Conservation (phyloP, 352 stramenopile genomes). For the Globisporangium viniferum region DNA sequence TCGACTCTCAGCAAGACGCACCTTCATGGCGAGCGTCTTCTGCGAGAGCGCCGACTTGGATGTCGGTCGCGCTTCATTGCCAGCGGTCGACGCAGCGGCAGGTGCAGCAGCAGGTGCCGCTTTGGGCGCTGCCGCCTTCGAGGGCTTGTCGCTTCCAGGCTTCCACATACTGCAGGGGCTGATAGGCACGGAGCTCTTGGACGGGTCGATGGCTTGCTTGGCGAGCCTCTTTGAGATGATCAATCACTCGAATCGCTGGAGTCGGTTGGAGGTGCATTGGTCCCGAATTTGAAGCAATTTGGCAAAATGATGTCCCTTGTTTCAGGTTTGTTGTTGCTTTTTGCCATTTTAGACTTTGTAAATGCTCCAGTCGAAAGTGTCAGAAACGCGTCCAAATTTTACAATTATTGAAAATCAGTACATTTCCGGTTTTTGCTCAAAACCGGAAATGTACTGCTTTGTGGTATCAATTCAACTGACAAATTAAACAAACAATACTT, state of each 20-base stretch:
- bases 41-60: conserved; percentile 60
- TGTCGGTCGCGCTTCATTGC: conserved; percentile 24
- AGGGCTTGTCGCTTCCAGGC: conserved; percentile 18
- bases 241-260: not conserved
- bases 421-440: too few species aligned
- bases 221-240: not conserved
- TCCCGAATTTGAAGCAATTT: conserved; percentile 4
- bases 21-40: conserved; percentile 87
- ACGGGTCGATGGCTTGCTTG: not conserved
- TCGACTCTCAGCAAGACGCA: conserved; percentile 8
- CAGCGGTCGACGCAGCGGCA: conserved; percentile 14
- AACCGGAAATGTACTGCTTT: not conserved
- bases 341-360: too few species aligned
- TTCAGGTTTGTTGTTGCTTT: too few species aligned
- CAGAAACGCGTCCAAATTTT: too few species aligned
- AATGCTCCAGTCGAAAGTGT: too few species aligned
- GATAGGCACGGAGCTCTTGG: conserved; percentile 7
- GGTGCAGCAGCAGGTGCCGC: not conserved
- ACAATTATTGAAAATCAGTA: too few species aligned
- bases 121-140: not conserved
- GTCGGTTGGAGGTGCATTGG: conserved; percentile 12
- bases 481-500: too few species aligned
- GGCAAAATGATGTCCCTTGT: not conserved
- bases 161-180: conserved; percentile 21
- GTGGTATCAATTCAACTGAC: too few species aligned